Conservation (phyloP, 192 early-diverging fungal species). For the Linnemannia schmuckeri region DNA sequence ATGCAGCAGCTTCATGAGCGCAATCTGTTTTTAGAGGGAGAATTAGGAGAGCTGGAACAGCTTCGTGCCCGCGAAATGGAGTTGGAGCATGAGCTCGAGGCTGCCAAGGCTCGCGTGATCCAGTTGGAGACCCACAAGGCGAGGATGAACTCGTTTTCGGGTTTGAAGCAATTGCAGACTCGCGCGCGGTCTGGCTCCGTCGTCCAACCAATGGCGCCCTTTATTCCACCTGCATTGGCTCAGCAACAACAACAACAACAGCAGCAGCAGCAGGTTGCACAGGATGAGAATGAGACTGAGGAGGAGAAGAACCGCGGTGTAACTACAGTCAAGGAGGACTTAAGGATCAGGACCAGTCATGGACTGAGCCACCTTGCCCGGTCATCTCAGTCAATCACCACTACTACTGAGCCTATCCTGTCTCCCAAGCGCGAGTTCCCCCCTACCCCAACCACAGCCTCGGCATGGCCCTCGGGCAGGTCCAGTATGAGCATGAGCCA, state of each 20-base stretch:
- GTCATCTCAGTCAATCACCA: not conserved
- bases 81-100: constrained; percentile 22
- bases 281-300: constrained; percentile 7
- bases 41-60: constrained; percentile 20
- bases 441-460: constrained; percentile 1
- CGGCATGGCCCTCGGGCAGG: constrained; percentile 1
- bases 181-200: not conserved
- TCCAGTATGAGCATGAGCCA: constrained; percentile 4
- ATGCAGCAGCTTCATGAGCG: constrained; percentile 22
- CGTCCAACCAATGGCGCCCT: constrained; percentile 13
- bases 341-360: constrained; percentile 3
- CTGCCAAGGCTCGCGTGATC: constrained; percentile 2
- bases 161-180: constrained; percentile 8
- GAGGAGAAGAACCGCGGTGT: not conserved
- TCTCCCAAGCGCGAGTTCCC: constrained; percentile 4
- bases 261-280: not conserved
- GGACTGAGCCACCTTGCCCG: not conserved
- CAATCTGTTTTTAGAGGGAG: constrained; percentile 28
- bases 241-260: not conserved
- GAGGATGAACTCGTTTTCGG: constrained; percentile 16
- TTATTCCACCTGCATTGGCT: constrained; percentile 8
- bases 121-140: constrained; percentile 16
- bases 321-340: not conserved
- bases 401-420: not conserved
- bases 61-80: constrained; percentile 28